Evolutionary conservation across 345 rosid genomes (phyloP), one percentile per base, ranked within the genome.

Genomic region (Dipteronia dyeriana): DNA sequence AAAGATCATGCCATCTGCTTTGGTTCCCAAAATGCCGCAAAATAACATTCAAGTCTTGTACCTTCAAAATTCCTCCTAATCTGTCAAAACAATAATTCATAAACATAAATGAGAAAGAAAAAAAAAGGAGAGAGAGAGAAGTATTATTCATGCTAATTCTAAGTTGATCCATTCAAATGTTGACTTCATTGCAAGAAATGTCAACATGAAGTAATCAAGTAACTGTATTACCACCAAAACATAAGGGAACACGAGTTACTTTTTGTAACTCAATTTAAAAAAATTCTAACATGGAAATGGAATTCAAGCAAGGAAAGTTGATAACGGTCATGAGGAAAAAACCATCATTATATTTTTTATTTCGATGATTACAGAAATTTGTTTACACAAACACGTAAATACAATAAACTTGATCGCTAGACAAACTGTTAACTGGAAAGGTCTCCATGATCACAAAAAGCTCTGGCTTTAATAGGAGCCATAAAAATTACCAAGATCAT

Each of bases 1-100:
- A 86, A 76, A 95, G 86, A 84, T 92, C 92, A 61, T 86, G 80
- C 90, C 86, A 91, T 83, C 89, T 81, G 56, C 85, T 89, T 38
- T 85, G 82, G 69, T 83, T 81, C 75, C 99, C 99, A 3, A 95
- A 89, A 82, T 87, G 81, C 38, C 97, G 81, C 70, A 95, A 75
- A 76, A 95, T 85, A 51, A 82, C 90, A 85, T 95, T 93, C 83
- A 92, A 81, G 77, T 93, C 99, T 84, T 90, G 98, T 39, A 89
- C 97, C 86, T 90, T 92, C 83, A 95, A 72, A 79, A 78, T 66
- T 38, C 80, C 85, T 39, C 85, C 91, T 2, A 88, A 64, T 74
- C 97, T 92, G 81, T 71, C 79, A 49, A 76, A 54, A 11, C 69
- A 13, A 63, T 41, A 9, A 45, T 10, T 1, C 59, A 59, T 14